phyloP scores from a whole-genome alignment of 495 filamentous ascomycete species.

The Neurospora tetrasperma region DNA sequence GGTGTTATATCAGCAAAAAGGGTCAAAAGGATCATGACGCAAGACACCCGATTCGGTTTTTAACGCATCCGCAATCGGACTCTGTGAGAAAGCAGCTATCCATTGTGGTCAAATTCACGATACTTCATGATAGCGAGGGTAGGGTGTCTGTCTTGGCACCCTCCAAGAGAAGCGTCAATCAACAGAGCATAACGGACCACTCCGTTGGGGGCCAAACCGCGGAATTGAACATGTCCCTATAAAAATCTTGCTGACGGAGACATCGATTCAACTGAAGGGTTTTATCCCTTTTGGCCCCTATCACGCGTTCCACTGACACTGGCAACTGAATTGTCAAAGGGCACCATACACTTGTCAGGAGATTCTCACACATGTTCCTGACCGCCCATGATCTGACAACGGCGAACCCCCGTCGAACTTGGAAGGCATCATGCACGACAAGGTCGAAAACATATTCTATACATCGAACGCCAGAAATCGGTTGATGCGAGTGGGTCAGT shows the following conservation, averaged over 20 bases:
- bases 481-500: neutral
- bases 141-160: neutral
- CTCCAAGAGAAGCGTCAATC: neutral
- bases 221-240: neutral
- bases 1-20: neutral
- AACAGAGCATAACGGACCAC: neutral
- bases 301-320: neutral
- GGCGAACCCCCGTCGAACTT: neutral
- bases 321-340: neutral
- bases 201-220: neutral
- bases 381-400: neutral
- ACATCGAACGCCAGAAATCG: neutral
- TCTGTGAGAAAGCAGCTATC: neutral
- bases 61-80: neutral
- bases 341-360: neutral
- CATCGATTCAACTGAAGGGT: neutral
- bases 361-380: neutral
- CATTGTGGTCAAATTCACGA: neutral
- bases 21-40: neutral
- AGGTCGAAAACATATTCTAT: too few species aligned
- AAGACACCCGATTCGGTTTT: neutral
- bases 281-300: neutral
- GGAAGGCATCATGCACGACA: neutral
- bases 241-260: neutral
- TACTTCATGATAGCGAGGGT: neutral